Base-by-base conservation (phyloP, 2,329 filamentous ascomycete species). In the Aspergillus quadrilineatus region DNA sequence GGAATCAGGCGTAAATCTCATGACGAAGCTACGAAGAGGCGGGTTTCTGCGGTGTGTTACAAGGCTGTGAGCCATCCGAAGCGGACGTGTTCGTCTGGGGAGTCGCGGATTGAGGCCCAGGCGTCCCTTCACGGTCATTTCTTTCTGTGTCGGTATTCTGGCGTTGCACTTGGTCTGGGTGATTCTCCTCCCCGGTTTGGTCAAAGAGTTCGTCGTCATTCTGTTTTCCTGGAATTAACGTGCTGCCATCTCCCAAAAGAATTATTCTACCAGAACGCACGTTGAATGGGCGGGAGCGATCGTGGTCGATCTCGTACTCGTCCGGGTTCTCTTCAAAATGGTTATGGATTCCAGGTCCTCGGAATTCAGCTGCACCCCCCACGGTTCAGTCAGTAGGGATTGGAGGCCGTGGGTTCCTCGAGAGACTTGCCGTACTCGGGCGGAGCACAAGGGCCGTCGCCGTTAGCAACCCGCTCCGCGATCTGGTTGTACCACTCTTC, bases 401-500 rank as follows among this genome's bases (percentile, higher is more conserved):
- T 70, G 70, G 71, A 68, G 64, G 64, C 68, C 64, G 63, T 65
- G 69, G 70, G 65, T 69, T 66, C 72, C 75, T 77, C 78, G 74
- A 73, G 73, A 79, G 79, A 85, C 91, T 88, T 93, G 92, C 94
- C 94, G 82, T 97, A 99, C 87, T 99, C 94, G 71, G 93, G 94
- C 78, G 94, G 94, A 75, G 94, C 94, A 81, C 93, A 97, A 74
- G 94, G 94, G 69, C 94, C 94, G 78, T 99, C 94, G 77, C 93
- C 94, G 74, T 93, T 92, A 67, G 92, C 90, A 76, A 99, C 94
- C 73, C 94, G 86, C 80, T 89, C 91, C 69, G 89, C 91, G 75
- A 99, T 89, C 80, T 92, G 88, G 70, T 97, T 90, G 76, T 99
- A 99, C 94, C 94, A 99, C 79, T 97, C 89, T 71, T 97, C 92